phyloP scores from a whole-genome alignment of 306 rosid species.

The peach (Prunus persica) region DNA sequence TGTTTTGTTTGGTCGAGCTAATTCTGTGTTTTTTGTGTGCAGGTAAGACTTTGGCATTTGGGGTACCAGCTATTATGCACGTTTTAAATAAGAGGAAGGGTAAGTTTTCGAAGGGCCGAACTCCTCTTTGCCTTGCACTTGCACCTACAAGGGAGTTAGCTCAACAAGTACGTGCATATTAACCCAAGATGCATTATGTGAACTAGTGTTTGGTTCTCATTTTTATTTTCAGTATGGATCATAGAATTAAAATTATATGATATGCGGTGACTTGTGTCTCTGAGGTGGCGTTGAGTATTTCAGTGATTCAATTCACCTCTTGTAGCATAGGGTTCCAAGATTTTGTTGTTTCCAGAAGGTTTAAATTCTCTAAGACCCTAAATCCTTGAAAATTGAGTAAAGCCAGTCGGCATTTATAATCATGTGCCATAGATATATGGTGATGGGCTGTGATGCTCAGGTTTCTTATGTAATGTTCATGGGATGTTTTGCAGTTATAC shows the following conservation, averaged over 20 bases:
- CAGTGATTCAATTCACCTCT: not conserved
- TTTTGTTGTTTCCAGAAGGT: too few relatives aligned
- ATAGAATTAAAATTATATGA: not conserved
- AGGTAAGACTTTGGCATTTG: slow-evolving; percentile 96
- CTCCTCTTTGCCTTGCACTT: slow-evolving; percentile 79
- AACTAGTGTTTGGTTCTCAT: not conserved
- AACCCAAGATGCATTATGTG: not conserved
- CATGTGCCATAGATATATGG: too few relatives aligned
- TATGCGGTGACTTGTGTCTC: too few relatives aligned
- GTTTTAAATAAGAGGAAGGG: slow-evolving; percentile 62
- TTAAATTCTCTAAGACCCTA: not conserved
- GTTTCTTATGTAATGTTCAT: too few relatives aligned
- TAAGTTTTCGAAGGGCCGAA: slow-evolving; percentile 57
- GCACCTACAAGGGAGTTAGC: slow-evolving; percentile 98
- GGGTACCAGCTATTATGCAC: slow-evolving; percentile 84
- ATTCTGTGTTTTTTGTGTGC: slow-evolving; percentile 7
- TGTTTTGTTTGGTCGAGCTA: not conserved
- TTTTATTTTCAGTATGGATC: not conserved
- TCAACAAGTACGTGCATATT: slow-evolving; percentile 69
- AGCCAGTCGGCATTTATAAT: too few relatives aligned
- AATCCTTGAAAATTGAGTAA: not conserved
- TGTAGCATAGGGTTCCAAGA: not conserved
- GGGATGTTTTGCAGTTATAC: too few relatives aligned
- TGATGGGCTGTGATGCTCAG: too few relatives aligned
- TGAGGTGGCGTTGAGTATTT: not conserved